Evolutionary conservation across 345 rosid genomes (phyloP).

Genomic region (Salix dunnii): DNA sequence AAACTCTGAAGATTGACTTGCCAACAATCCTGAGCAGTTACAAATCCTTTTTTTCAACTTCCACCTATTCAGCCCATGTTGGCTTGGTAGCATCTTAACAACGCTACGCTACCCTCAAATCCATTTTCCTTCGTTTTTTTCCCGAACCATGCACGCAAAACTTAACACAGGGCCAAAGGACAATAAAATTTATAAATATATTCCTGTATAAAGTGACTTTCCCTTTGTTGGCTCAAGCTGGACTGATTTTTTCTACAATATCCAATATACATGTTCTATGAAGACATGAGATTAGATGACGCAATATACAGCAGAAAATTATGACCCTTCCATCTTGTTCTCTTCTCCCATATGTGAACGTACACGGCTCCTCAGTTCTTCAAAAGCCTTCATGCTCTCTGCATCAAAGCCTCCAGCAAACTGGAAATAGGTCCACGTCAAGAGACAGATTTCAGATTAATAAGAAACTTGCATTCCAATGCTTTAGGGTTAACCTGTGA

Average conservation of each 20-base stretch:
- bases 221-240: neutral
- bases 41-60: neutral
- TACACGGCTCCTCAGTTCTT: conserved; percentile 77
- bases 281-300: neutral
- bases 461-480: neutral
- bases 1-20: neutral
- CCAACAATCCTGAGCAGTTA: neutral
- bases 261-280: conserved; percentile 11
- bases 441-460: neutral
- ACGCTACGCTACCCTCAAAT: neutral
- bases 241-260: conserved; percentile 8
- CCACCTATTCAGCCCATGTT: neutral
- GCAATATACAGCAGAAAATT: conserved; percentile 26
- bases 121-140: neutral
- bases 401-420: conserved; percentile 98
- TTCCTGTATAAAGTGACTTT: neutral
- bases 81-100: neutral
- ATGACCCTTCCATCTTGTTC: conserved; percentile 36
- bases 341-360: conserved; percentile 48
- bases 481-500: neutral
- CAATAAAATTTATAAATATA: neutral
- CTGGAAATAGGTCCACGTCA: conserved; percentile 37
- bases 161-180: neutral
- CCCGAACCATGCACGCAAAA: neutral
- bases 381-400: conserved; percentile 98